These are phyloP conservation scores for Dioszegia crocea DNA, from an alignment of 768 basidiomycete species.

Conservation along the genomic window DNA sequence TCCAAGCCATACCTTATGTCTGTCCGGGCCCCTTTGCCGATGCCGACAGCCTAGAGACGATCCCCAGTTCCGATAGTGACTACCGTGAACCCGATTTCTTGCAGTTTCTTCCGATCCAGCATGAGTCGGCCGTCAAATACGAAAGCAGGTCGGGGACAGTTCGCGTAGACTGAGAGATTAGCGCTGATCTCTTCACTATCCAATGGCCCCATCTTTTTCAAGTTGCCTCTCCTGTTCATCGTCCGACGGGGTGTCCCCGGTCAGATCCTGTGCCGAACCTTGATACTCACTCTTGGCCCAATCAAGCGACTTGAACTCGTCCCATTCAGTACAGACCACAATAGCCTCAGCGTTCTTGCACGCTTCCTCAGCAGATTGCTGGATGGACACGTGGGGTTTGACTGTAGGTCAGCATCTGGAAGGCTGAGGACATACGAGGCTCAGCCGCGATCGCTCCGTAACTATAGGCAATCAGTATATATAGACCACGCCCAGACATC, in stretches of 20 bases:
- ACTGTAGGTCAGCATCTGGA: not conserved
- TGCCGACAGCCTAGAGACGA: conserved; percentile 38
- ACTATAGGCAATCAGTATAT: conserved; percentile 28
- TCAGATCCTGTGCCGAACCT: too few relatives aligned
- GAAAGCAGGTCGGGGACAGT: conserved; percentile 99
- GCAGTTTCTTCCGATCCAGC: too few relatives aligned
- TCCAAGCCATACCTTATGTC: too few relatives aligned
- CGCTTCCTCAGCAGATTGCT: conserved; percentile 72
- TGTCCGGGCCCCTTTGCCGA: too few relatives aligned
- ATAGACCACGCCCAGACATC: too few relatives aligned
- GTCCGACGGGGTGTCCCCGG: not conserved
- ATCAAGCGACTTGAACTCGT: conserved; percentile 87
- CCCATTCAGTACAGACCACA: conserved; percentile 92
- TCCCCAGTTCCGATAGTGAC: conserved; percentile 51
- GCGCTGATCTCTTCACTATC: too few relatives aligned
- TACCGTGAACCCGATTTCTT: conserved; percentile 83
- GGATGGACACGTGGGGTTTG: too few relatives aligned
- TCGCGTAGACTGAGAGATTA: conserved; percentile 68
- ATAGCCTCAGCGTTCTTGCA: conserved; percentile 86
- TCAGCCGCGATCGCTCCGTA: conserved; percentile 61
- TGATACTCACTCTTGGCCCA: conserved; percentile 65
- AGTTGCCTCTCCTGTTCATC: not conserved
- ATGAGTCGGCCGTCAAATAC: too few relatives aligned
- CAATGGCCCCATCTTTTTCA: too few relatives aligned
- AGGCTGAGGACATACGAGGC: conserved; percentile 56